phyloP scores from a whole-genome alignment of 305 asterid genomes.

The Fraxinus sp. region DNA sequence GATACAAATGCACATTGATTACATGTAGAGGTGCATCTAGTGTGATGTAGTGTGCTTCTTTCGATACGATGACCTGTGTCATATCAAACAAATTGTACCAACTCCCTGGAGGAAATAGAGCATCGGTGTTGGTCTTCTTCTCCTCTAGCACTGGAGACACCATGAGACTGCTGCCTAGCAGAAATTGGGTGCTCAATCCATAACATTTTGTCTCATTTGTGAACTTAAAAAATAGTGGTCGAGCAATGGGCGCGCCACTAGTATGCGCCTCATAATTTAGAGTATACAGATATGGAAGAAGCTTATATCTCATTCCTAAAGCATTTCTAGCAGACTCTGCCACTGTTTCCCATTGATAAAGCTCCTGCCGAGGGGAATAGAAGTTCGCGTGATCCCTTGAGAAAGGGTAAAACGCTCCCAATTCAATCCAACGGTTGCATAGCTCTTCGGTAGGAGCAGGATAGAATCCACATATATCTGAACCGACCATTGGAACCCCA shows the following conservation, averaged over 20 bases:
- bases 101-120: not conserved
- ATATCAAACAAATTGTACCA: not conserved
- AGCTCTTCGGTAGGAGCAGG: not conserved
- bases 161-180: not conserved
- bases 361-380: not conserved
- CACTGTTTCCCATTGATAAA: not conserved
- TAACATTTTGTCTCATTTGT: not conserved
- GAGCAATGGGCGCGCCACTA: not conserved
- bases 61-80: not conserved
- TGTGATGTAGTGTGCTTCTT: not conserved
- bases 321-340: not conserved
- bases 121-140: not conserved
- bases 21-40: not conserved
- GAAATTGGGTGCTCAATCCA: not conserved
- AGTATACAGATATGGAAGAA: not conserved
- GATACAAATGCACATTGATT: not conserved
- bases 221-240: not conserved
- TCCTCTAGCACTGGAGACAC: not conserved
- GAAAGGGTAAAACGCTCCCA: not conserved
- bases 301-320: not conserved
- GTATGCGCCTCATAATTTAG: not conserved
- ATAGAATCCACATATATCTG: not conserved
- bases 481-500: not conserved
- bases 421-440: not conserved
- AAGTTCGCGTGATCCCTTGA: not conserved